A percentile compares a stretch with the other conserved stretches of the same genome.
These are phyloP conservation scores for Licmophora abbreviata DNA, from an alignment of 108 stramenopile genomes.

Conservation along the genomic window DNA sequence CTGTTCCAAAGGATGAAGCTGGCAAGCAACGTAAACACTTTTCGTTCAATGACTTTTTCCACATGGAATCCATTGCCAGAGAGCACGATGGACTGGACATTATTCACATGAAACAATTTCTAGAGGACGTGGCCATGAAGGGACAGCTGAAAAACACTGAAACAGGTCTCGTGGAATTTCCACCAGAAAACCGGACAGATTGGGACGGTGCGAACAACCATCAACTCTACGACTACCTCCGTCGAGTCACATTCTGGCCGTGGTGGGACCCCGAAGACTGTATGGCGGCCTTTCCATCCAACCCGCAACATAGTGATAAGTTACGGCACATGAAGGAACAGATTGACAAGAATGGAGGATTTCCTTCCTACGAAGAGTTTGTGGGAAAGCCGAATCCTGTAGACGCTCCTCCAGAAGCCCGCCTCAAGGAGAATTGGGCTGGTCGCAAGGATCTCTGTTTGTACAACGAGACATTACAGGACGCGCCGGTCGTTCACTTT, in stretches of 20 bases:
- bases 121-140: constrained; percentile 48
- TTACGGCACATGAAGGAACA: constrained; percentile 27
- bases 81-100: constrained; percentile 74
- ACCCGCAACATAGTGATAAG: constrained; percentile 38
- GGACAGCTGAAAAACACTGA: constrained; percentile 34
- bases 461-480: constrained; percentile 44
- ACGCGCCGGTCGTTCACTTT: constrained; percentile 52
- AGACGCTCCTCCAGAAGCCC: constrained; percentile 43
- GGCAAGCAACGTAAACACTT: constrained; percentile 39
- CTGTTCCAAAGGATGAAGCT: no score
- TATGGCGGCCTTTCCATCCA: constrained; percentile 69
- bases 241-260: constrained; percentile 29
- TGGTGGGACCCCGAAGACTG: constrained; percentile 65
- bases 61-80: constrained; percentile 63
- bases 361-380: constrained; percentile 13
- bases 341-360: constrained; percentile 5
- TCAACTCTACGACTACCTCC: constrained; percentile 16
- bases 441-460: constrained; percentile 40
- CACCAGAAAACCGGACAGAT: constrained; percentile 56
- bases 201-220: constrained; percentile 60
- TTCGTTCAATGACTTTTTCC: constrained; percentile 75
- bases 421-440: constrained; percentile 64
- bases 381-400: constrained; percentile 62
- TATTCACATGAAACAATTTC: constrained; percentile 81
- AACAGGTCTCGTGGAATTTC: constrained; percentile 36